Evolutionary conservation across 371 early-diverging fungal species (phyloP).

Genomic region (Mucor circinelloides): DNA sequence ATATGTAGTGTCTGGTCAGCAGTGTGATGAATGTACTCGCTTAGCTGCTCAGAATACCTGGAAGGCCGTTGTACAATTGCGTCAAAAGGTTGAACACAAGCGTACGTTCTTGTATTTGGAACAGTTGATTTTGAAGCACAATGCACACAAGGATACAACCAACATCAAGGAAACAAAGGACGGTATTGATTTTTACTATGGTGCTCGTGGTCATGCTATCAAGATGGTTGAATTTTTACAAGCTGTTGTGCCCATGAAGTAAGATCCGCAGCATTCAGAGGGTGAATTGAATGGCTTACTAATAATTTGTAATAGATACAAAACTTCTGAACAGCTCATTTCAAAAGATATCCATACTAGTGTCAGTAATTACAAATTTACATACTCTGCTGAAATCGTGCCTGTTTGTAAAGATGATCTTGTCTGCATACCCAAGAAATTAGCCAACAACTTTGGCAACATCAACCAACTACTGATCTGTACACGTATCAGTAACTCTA

Average conservation of each 20-base stretch:
- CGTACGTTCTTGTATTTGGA: slow-evolving; percentile 98
- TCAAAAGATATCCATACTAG: slow-evolving; percentile 95
- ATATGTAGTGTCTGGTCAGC: slow-evolving; percentile 89
- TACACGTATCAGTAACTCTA: slow-evolving; percentile 82
- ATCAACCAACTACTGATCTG: slow-evolving; percentile 85
- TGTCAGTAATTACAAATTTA: slow-evolving; percentile 96
- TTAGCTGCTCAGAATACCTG: slow-evolving; percentile 99
- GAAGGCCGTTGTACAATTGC: slow-evolving; percentile 98
- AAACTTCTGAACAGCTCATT: slow-evolving; percentile 95
- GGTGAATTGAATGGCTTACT: not conserved
- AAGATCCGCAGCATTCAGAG: slow-evolving; percentile 6
- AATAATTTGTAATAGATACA: slow-evolving; percentile 49
- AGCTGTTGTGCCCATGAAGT: slow-evolving; percentile 83
- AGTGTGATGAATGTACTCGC: slow-evolving; percentile 98
- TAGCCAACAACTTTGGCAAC: slow-evolving; percentile 84
- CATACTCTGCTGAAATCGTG: slow-evolving; percentile 89
- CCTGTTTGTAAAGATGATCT: slow-evolving; percentile 99
- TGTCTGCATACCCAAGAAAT: slow-evolving; percentile 83
- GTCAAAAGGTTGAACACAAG: slow-evolving; percentile 98
- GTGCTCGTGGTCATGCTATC: slow-evolving; percentile 88
- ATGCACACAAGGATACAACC: slow-evolving; percentile 94
- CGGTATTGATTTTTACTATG: slow-evolving; percentile 99
- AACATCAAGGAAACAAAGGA: slow-evolving; percentile 98
- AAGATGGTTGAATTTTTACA: slow-evolving; percentile 96
- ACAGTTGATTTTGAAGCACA: slow-evolving; percentile 98